Percentiles rank a stretch among this genome's conserved stretches.
Evolutionary conservation across 305 asterid genomes (phyloP).

Genomic region (Fraxinus nigra): DNA sequence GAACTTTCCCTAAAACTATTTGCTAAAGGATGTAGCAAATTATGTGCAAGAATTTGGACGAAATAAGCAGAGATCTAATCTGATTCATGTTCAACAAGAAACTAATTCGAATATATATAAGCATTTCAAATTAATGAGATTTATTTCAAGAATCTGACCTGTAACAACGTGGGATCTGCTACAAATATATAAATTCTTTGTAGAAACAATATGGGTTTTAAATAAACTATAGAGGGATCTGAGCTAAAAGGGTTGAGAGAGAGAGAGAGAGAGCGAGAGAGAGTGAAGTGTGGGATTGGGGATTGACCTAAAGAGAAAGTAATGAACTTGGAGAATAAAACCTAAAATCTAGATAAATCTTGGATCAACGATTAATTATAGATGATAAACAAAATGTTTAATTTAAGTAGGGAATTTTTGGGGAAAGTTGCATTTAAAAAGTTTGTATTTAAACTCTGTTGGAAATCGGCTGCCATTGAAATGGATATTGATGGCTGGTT

Average conservation of each 20-base stretch:
- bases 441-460: background rate
- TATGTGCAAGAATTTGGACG: conserved; percentile 59
- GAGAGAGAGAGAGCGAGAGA: background rate
- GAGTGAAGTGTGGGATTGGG: background rate
- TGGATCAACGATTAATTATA: background rate
- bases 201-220: conserved; percentile 9
- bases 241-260: background rate
- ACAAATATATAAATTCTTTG: background rate
- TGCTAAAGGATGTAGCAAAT: conserved; percentile 41
- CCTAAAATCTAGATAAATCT: background rate
- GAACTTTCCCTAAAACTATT: background rate
- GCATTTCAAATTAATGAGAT: conserved; percentile 25
- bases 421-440: conserved; percentile 18
- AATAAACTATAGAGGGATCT: conserved; percentile 15
- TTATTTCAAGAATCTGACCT: conserved; percentile 4
- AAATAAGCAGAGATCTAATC: conserved; percentile 51
- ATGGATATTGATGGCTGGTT: background rate
- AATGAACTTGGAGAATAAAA: conserved; percentile 1
- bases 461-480: background rate
- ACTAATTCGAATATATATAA: conserved; percentile 6
- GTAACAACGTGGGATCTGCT: conserved; percentile 14
- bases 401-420: conserved; percentile 5
- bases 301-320: background rate
- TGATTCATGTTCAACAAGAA: conserved; percentile 43
- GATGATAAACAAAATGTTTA: conserved; percentile 13